These are phyloP conservation scores for Pestalotiopsis sp. DNA, from an alignment of 2,329 filamentous ascomycete genomes.

Conservation along the genomic window DNA sequence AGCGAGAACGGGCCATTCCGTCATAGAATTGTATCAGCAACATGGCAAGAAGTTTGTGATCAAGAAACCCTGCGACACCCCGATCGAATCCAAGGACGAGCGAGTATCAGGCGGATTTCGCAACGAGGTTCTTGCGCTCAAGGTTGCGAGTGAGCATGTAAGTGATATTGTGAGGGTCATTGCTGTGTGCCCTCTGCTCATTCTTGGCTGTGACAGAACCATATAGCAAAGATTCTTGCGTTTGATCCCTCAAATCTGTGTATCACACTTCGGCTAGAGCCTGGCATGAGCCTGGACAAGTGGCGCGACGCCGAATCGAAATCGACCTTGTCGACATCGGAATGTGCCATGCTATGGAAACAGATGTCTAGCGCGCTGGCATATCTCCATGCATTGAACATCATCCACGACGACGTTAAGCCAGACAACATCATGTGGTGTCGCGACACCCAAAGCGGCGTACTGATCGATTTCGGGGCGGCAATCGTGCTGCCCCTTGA, in stretches of 20 bases:
- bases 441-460: neutral
- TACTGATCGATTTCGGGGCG: conserved; percentile 7
- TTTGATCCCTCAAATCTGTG: neutral
- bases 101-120: neutral
- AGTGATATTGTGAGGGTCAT: neutral
- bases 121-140: conserved; percentile 4
- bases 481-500: neutral
- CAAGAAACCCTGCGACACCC: neutral
- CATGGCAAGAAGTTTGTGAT: neutral
- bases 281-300: conserved; percentile 1
- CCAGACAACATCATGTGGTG: conserved; percentile 14
- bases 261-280: neutral
- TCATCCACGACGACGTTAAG: conserved; percentile 12
- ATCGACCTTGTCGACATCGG: neutral
- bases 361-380: conserved; percentile 5
- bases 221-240: neutral
- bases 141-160: conserved; percentile 1
- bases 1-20: neutral
- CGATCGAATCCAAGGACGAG: neutral
- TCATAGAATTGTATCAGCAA: neutral
- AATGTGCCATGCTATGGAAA: neutral
- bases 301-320: neutral
- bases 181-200: neutral
- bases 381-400: neutral
- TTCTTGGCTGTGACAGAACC: neutral